Evolutionary conservation across 495 filamentous ascomycete species (phyloP).

Genomic region (Penicillium paxilli): DNA sequence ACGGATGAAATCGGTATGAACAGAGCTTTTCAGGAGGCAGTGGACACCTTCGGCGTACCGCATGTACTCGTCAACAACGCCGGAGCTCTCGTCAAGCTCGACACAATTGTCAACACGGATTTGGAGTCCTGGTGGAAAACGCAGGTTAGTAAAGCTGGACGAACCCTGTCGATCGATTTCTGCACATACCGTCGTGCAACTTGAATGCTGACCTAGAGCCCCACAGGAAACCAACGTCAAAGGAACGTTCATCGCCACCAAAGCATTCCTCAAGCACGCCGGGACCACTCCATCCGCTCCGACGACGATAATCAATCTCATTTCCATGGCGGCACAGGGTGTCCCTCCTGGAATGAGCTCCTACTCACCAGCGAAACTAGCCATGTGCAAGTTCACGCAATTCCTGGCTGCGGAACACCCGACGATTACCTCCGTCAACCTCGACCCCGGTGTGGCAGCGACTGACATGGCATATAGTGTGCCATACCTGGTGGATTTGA

Average conservation of each 20-base stretch:
- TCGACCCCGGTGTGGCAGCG: constrained; percentile 41
- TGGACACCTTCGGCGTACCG: constrained; percentile 33
- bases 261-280: constrained; percentile 34
- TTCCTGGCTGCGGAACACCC: constrained; percentile 34
- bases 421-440: constrained; percentile 31
- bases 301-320: constrained; percentile 43
- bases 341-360: constrained; percentile 30
- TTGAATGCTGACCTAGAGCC: background rate
- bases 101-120: constrained; percentile 20
- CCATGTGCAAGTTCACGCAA: constrained; percentile 25
- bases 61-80: constrained; percentile 50
- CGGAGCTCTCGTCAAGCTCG: constrained; percentile 17
- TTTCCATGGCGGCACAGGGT: constrained; percentile 26
- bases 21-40: constrained; percentile 35
- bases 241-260: constrained; percentile 39
- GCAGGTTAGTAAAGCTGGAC: constrained; percentile 1
- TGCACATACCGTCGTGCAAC: background rate
- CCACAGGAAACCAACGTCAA: constrained; percentile 44
- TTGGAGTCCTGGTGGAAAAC: constrained; percentile 36
- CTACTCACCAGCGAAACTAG: constrained; percentile 41
- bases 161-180: background rate
- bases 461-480: constrained; percentile 31
- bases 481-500: constrained; percentile 24
- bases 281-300: constrained; percentile 10
- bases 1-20: constrained; percentile 26